A percentile compares a stretch with the other conserved stretches of the same genome.
These are phyloP conservation scores for rapeseed (Brassica napus) DNA, from an alignment of 345 rosid genomes.

Conservation along the genomic window DNA sequence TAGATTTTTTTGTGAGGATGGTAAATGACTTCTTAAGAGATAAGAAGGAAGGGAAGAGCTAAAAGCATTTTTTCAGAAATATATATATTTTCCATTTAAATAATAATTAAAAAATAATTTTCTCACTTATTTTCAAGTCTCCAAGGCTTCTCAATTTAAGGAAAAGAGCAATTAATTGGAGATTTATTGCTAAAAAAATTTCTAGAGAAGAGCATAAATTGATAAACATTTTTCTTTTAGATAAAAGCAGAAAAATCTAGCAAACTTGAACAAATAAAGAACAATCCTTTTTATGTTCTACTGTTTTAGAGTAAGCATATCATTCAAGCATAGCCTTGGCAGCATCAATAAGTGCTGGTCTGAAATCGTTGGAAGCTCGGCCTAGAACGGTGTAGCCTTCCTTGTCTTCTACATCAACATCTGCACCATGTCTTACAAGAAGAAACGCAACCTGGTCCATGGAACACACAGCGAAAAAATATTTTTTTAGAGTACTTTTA, in stretches of 20 bases:
- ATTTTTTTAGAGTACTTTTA: background rate
- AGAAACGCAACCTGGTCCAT: constrained; percentile 69
- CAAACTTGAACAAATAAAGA: constrained; percentile 5
- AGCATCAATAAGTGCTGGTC: constrained; percentile 68
- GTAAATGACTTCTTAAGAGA: constrained; percentile 28
- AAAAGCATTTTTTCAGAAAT: background rate
- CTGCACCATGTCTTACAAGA: constrained; percentile 85
- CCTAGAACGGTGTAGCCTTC: constrained; percentile 98
- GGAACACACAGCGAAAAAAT: background rate
- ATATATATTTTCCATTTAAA: background rate
- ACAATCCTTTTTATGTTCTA: background rate
- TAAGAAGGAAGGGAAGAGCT: constrained; percentile 18
- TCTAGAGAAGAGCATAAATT: background rate
- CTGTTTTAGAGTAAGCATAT: constrained; percentile 37
- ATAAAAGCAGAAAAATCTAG: background rate
- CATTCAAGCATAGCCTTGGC: constrained; percentile 82
- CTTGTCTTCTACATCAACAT: constrained; percentile 83
- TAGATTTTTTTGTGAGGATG: constrained; percentile 38
- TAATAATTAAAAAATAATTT: background rate
- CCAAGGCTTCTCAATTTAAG: background rate
- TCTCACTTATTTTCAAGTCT: background rate
- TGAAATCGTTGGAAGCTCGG: constrained; percentile 62
- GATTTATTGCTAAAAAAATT: background rate
- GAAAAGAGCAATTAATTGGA: background rate
- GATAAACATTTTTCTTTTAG: background rate